Base-by-base conservation (phyloP, 345 rosid species). In the Erysimum cheiranthoides region DNA sequence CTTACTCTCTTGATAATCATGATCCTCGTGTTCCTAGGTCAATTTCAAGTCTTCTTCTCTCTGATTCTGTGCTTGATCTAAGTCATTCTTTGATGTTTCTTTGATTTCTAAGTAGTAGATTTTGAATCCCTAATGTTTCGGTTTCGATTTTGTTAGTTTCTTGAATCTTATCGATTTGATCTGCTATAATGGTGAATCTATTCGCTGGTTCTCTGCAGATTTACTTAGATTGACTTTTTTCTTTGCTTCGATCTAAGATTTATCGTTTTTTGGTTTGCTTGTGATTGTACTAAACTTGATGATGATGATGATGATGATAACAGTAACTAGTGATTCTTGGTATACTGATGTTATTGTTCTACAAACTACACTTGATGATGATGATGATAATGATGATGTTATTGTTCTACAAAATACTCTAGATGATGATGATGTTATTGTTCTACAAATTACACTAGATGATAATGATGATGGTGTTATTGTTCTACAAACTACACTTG, bases 11-110 rank as follows among this genome's bases (percentile, higher is more conserved):
- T 53, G 81, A 82, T 25, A 84, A 79, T 62, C 85, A 76, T 70
- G 92, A 89, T 83, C 98, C 93, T 0, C 90, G 86, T 70, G 90
- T 93, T 40, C 98, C 98, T 2, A 87, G 96, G 98, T 93, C 57
- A 0, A 6, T n/a, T 5, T 7, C 25, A 7, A 58, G 12, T 71
- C 35, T 30, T 51, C 6, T 38, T 28, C 8, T 36, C 59, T 17
- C 9, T 46, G 0, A 11, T 18, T 68, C 0, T 4, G 6, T 77
- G 30, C 31, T 39, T 65, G 76, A 71, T 77, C 67, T 77, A 21
- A 21, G 18, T 46, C 46, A 14, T 61, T 69, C 51, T 67, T 61
- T 35, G n/a, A 43, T 66, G 34, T 34, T 64, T 52, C 12, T 18
- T 11, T 56, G 10, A 13, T 13, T 32, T 53, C 28, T 28, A 0